Conservation (phyloP, 352 stramenopile genomes). For the Phytophthora agathidicida region DNA sequence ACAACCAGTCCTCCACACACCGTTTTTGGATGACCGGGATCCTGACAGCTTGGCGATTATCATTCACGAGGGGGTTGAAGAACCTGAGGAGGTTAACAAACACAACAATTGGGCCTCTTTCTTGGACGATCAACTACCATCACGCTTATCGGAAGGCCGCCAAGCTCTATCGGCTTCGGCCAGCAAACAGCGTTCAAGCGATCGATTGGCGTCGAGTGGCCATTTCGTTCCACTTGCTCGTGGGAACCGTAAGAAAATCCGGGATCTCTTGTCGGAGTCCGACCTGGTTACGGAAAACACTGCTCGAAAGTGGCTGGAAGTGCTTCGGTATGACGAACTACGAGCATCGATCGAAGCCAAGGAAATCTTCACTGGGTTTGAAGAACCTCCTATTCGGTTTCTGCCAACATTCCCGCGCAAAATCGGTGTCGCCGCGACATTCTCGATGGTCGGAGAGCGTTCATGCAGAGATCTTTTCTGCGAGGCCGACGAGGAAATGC, state of each 20-base stretch:
- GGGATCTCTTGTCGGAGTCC: slow-evolving; percentile 65
- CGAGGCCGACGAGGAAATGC: slow-evolving; percentile 38
- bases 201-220: slow-evolving; percentile 22
- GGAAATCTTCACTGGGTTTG: slow-evolving; percentile 87
- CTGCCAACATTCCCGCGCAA: slow-evolving; percentile 76
- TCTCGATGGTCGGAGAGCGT: slow-evolving; percentile 69
- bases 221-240: slow-evolving; percentile 27
- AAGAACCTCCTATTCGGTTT: slow-evolving; percentile 80
- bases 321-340: slow-evolving; percentile 78
- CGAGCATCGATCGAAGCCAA: slow-evolving; percentile 75
- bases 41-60: slow-evolving; percentile 28
- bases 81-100: slow-evolving; percentile 1
- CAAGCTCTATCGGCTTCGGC: slow-evolving; percentile 15
- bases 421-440: slow-evolving; percentile 59
- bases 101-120: slow-evolving; percentile 50
- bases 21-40: slow-evolving; percentile 12
- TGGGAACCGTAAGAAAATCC: slow-evolving; percentile 65
- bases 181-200: slow-evolving; percentile 23
- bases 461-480: slow-evolving; percentile 64
- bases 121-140: slow-evolving; percentile 55
- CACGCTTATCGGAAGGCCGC: not conserved
- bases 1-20: slow-evolving; percentile 4
- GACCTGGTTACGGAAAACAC: slow-evolving; percentile 66
- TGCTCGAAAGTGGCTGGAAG: slow-evolving; percentile 69
- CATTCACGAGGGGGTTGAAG: slow-evolving; percentile 29